phyloP scores from a whole-genome alignment of 2,329 filamentous ascomycete genomes.

The Ascochyta pisi region DNA sequence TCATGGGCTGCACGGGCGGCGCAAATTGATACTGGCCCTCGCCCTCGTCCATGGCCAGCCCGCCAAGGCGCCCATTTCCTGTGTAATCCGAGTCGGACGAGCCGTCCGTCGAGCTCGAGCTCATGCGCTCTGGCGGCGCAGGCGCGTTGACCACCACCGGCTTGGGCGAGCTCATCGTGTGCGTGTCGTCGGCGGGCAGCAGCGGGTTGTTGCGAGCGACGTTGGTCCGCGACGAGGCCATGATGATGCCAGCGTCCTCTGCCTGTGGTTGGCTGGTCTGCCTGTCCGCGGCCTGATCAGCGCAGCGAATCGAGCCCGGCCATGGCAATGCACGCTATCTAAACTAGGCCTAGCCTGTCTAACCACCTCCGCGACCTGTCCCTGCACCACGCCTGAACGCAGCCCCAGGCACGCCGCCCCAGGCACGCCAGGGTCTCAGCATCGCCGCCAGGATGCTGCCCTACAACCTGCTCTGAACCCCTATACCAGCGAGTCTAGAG shows the following conservation, averaged over 20 bases:
- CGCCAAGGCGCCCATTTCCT: conserved; percentile 50
- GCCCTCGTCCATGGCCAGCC: conserved; percentile 51
- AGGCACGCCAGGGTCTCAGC: neutral
- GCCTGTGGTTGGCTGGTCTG: neutral
- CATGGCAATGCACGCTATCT: neutral
- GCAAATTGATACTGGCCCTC: conserved; percentile 49
- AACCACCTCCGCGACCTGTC: neutral
- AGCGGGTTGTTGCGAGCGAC: conserved; percentile 26
- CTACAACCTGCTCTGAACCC: neutral
- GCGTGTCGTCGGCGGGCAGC: conserved; percentile 8
- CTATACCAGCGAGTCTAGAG: neutral
- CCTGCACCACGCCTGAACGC: conserved; percentile 5
- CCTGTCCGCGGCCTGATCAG: neutral
- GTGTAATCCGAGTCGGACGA: conserved; percentile 49
- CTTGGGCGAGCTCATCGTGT: conserved; percentile 37
- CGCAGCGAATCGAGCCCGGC: too few relatives aligned
- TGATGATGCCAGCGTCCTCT: conserved; percentile 14
- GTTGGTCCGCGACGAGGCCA: conserved; percentile 32
- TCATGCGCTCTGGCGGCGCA: conserved; percentile 19
- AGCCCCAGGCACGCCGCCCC: neutral
- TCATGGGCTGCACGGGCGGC: conserved; percentile 46
- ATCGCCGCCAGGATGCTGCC: conserved; percentile 5
- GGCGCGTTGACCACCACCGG: conserved; percentile 43
- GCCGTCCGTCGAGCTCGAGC: conserved; percentile 16
- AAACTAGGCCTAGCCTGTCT: neutral